Evolutionary conservation across 352 stramenopile genomes (phyloP), one percentile per base, ranked within the genome.

Genomic region (Phytophthora capsici): DNA sequence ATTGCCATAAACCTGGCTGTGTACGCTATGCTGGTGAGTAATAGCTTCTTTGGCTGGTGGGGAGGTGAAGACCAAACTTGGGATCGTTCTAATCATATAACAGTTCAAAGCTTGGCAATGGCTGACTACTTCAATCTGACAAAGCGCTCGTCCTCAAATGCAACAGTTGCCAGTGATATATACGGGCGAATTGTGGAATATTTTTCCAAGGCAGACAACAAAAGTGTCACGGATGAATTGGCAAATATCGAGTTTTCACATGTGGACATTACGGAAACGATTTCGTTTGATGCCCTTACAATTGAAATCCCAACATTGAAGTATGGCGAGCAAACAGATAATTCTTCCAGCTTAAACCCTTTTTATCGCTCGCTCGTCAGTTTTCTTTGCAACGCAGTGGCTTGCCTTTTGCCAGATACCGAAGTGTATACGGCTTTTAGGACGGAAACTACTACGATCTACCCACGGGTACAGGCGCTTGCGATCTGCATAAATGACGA

Each of bases 381-480:
- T 6, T 17, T 28, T 7, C 13, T 32, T 2, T 63, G 55, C 32
- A 54, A 63, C 20, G 25, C 19, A n/a, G 38, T 14, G 20, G 23
- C 23, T 37, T 63, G 55, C 3, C 16, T 63, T 8, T 16, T 28
- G 14, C 7, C 14, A 2, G 34, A 20, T 28, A 3, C 16, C 6
- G n/a, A 63, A 2, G 34, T 57, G 49, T 57, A 28, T 17, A 51
- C 12, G 6, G 36, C 22, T 12, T 19, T 3, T 49, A 25, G 8
- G 14, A 14, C 9, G 16, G 23, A 25, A 26, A 51, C 57, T 13
- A 59, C 57, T 13, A 59, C 57, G 1, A 20, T 64, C 3, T 32
- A 65, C 26, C 57, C 57, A 32, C 57, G 57, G 2, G 57, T 65
- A 47, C 57, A 65, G 28, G 57, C 57, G 26, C 37, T 65, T 16